These are phyloP conservation scores for Pleurotus giganteus DNA, from an alignment of 768 basidiomycete genomes.

Conservation along the genomic window DNA sequence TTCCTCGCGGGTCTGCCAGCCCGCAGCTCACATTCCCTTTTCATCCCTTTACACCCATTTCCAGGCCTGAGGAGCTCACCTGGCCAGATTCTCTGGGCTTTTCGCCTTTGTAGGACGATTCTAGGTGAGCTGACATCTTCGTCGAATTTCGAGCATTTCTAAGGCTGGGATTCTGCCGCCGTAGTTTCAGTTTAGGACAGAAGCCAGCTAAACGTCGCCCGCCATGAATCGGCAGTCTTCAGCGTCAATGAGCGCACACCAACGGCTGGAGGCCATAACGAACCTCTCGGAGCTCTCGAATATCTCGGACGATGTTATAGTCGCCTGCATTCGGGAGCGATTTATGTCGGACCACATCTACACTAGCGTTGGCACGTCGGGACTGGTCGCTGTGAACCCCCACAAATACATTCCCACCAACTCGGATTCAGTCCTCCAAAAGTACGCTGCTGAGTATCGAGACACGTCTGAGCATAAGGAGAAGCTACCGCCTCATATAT, in stretches of 20 bases:
- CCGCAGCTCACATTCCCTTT: constrained; percentile 12
- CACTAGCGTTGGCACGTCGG: constrained; percentile 67
- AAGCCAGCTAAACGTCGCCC: background rate
- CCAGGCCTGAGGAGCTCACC: background rate
- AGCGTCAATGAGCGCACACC: constrained; percentile 46
- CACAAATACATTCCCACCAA: constrained; percentile 87
- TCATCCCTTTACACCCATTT: background rate
- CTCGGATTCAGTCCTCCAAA: constrained; percentile 79
- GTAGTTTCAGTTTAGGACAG: background rate
- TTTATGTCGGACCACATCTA: constrained; percentile 85
- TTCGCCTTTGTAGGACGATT: background rate
- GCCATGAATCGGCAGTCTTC: constrained; percentile 21
- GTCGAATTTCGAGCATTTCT: background rate
- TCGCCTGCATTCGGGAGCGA: constrained; percentile 80
- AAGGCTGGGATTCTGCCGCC: background rate
- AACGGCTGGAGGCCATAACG: constrained; percentile 67
- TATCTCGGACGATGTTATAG: constrained; percentile 81
- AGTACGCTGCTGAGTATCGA: constrained; percentile 85
- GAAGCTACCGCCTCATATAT: constrained; percentile 80
- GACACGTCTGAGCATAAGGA: constrained; percentile 65
- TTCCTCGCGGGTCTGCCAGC: constrained; percentile 7
- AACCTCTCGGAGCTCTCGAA: constrained; percentile 69
- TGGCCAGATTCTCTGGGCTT: background rate
- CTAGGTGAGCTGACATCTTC: background rate
- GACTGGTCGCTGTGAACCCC: constrained; percentile 86